These are phyloP conservation scores for Yamadazyma atlantica DNA, from an alignment of 1,139 yeast species.

Conservation along the genomic window DNA sequence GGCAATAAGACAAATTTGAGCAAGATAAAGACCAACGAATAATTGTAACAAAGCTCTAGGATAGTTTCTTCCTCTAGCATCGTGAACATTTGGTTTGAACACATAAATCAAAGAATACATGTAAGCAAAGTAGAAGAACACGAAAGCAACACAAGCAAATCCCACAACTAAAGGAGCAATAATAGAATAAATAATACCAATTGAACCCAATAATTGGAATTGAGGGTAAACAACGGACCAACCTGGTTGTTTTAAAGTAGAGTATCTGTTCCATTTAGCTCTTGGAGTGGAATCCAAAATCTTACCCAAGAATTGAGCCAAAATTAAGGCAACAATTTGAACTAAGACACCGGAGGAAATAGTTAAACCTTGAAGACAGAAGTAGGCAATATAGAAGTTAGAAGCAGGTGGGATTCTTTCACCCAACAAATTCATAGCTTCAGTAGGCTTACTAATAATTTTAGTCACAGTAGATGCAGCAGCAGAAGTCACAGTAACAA, in stretches of 20 bases:
- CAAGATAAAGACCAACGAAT: constrained; percentile 63
- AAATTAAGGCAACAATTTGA: constrained; percentile 44
- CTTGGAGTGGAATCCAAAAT: constrained; percentile 48
- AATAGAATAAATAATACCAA: constrained; percentile 41
- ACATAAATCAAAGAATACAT: constrained; percentile 58
- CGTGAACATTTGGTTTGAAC: constrained; percentile 49
- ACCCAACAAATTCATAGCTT: constrained; percentile 58
- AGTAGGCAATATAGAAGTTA: constrained; percentile 63
- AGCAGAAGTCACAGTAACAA: constrained; percentile 78
- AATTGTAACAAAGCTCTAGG: constrained; percentile 66
- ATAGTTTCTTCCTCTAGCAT: constrained; percentile 65
- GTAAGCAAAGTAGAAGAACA: constrained; percentile 58
- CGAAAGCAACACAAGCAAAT: constrained; percentile 45
- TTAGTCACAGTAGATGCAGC: constrained; percentile 67
- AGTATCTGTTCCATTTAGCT: constrained; percentile 47
- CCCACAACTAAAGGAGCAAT: constrained; percentile 49
- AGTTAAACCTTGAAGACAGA: constrained; percentile 45
- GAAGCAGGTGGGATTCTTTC: constrained; percentile 67
- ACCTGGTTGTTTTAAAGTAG: constrained; percentile 42
- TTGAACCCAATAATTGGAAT: constrained; percentile 38
- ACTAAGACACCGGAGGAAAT: constrained; percentile 38
- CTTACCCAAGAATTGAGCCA: constrained; percentile 46
- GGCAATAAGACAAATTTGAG: constrained; percentile 65
- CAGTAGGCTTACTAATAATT: constrained; percentile 53
- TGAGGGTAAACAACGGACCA: constrained; percentile 43